These are phyloP conservation scores for Cetradonia linearis DNA, from an alignment of 495 filamentous ascomycete species.

Conservation along the genomic window DNA sequence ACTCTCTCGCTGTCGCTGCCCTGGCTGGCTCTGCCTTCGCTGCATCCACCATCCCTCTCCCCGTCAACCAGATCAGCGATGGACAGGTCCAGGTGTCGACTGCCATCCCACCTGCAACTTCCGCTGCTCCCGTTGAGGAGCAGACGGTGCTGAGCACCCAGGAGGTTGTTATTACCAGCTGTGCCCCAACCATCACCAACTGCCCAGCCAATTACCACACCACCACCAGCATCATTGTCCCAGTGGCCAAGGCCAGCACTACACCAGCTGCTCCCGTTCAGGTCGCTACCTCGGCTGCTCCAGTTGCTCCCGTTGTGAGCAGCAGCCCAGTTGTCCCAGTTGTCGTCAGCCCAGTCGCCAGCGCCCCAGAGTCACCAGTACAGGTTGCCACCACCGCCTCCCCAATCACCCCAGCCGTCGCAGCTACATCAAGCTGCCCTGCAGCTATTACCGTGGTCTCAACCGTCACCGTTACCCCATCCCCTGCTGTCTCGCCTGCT, in stretches of 20 bases:
- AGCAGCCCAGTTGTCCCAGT: conserved; percentile 18
- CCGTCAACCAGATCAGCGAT: conserved; percentile 19
- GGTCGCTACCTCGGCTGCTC: conserved; percentile 18
- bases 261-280: conserved; percentile 2
- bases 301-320: conserved; percentile 19
- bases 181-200: conserved; percentile 42
- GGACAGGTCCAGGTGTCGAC: conserved; percentile 23
- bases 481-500: conserved; percentile 17
- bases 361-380: conserved; percentile 8
- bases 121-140: conserved; percentile 19
- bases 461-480: conserved; percentile 21
- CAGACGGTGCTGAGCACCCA: conserved; percentile 45
- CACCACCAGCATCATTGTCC: conserved; percentile 17
- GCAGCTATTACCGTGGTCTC: conserved; percentile 19
- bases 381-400: conserved; percentile 23
- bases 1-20: conserved; percentile 40
- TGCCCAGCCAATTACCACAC: conserved; percentile 25
- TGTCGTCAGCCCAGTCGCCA: not conserved
- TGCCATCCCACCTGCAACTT: not conserved
- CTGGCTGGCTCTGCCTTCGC: conserved; percentile 17
- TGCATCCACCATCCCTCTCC: not conserved
- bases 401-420: conserved; percentile 21
- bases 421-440: conserved; percentile 16
- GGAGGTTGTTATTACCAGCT: conserved; percentile 49
- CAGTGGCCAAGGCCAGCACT: conserved; percentile 13